Evolutionary conservation across 208 protist genomes (phyloP), one percentile per base, ranked within the genome.

Genomic region (Acanthamoeba triangularis): DNA sequence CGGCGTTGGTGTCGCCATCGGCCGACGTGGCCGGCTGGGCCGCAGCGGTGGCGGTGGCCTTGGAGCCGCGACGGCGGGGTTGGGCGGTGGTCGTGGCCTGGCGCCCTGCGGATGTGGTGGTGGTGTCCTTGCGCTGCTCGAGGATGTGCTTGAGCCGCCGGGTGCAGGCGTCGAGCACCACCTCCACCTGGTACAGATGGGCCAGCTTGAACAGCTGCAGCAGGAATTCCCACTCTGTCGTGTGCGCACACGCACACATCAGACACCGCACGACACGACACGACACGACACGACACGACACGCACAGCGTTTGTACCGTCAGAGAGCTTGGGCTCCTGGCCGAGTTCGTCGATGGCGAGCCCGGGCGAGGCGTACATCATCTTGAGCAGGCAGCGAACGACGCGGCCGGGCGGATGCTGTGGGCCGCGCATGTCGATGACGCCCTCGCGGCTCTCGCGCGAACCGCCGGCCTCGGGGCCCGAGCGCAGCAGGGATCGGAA

Each of bases 141-240:
- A 85, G 76, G 76, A 85, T 85, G 30, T 85, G 76, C 76, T 85
- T 85, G 41, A 85, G 33, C 2, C 76, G 14, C 23, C 76, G 35
- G 14, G 76, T 85, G 76, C 76, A 85, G 44, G 76, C 76, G 30
- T 85, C 76, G 13, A 85, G 41, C 23, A 56, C 76, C 23, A 85
- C 76, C 44, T 85, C 76, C 41, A 85, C 76, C 30, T 85, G 41
- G 28, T 85, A 85, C 18, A 85, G 41, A 28, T 85, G 76, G 76
- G 76, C 76, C 44, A 85, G 23, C 44, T 56, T 85, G 76, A 85
- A 85, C 28, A 85, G 41, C 44, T 85, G 76, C 14, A 85, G 76
- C 76, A 85, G 44, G n/a, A 85, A 85, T 14, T 85, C 76, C 76
- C 76, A 85, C 76, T 85, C 76, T 85, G 69, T 41, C 20, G 20